Base-by-base conservation (phyloP, 1,139 yeast species). In the Candida mesenterica region DNA sequence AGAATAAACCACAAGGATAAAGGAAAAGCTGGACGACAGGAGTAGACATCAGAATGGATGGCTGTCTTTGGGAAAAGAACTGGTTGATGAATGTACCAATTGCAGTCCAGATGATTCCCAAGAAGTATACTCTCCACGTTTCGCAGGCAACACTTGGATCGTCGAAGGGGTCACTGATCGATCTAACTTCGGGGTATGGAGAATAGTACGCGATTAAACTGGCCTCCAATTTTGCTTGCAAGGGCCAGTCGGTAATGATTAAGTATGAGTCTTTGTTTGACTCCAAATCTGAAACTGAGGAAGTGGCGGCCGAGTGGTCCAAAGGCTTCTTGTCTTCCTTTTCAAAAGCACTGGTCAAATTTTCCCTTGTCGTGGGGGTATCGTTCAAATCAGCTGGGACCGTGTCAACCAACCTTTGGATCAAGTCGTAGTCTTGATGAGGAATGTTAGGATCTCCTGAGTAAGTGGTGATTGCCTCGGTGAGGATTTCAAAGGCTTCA, bases 141-240 rank as follows among this genome's bases (percentile, higher is more conserved):
- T 80, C 86, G 42, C 68, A 64, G 4, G 75, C 72, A 22, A 65
- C 54, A 2, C 46, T 49, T 2, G 72, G 70, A 45, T 77, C 80
- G 49, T 78, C 82, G 30, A 55, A 57, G 13, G 79, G 75, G 33
- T 69, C 72, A 19, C 79, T 64, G 20, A 77, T 74, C 7, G 85
- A 67, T 43, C 87, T 65, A 5, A 80, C 83, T 53, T 79, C 85
- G 3, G 81, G 76, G 51, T 80, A 80, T 1, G 84, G 82, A 1
- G 83, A 78, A 52, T 70, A 74, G 50, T 62, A 78, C 31, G 72
- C 62, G 34, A 74, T 57, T 33, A 79, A 34, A 2, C 46, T 45
- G 13, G 55, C 55, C 26, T 51, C 54, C 15, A 43, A 27, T 14
- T 45, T 41, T 8, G 41, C 46, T 34, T 46, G 50, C 8, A 50